phyloP scores from a whole-genome alignment of 2,329 filamentous ascomycete genomes.

The Fusarium begoniae region DNA sequence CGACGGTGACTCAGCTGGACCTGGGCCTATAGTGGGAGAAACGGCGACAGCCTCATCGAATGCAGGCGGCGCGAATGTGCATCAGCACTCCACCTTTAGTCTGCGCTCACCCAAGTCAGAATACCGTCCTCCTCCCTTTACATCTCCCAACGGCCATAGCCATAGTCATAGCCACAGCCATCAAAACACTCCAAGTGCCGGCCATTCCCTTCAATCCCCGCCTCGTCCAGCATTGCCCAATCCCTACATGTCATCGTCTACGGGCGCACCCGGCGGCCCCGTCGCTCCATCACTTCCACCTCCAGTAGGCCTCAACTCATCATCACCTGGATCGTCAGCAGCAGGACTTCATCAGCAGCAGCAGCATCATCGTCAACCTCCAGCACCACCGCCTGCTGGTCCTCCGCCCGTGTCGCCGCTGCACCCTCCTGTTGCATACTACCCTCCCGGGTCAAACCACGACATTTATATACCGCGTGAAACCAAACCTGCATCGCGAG shows the following conservation, averaged over 20 bases:
- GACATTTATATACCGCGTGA: conserved; percentile 50
- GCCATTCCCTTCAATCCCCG: conserved; percentile 45
- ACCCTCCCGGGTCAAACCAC: conserved; percentile 44
- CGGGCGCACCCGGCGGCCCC: conserved; percentile 44
- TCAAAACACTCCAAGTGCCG: conserved; percentile 42
- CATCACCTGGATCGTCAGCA: conserved; percentile 24
- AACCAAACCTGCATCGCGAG: conserved; percentile 51
- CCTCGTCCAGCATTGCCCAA: conserved; percentile 44
- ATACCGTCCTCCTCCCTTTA: conserved; percentile 48
- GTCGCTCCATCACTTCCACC: conserved; percentile 46
- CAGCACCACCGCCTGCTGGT: conserved; percentile 34
- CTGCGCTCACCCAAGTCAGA: conserved; percentile 60
- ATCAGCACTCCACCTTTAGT: conserved; percentile 57
- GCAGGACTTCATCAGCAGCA: conserved; percentile 42
- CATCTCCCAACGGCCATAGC: conserved; percentile 42
- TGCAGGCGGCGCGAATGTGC: conserved; percentile 43
- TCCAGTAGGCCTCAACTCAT: conserved; percentile 40
- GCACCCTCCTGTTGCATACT: conserved; percentile 56
- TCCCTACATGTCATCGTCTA: conserved; percentile 50
- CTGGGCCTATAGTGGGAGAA: conserved; percentile 27
- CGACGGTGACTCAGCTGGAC: conserved; percentile 49
- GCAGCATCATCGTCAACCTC: conserved; percentile 41
- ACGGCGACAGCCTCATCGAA: conserved; percentile 36
- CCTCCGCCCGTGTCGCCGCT: conserved; percentile 53
- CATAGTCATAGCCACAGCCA: conserved; percentile 42